A percentile compares a stretch with the other conserved stretches of the same genome.
Conservation (phyloP, 148 eudicot species). For the Chenopodium quinoa region DNA sequence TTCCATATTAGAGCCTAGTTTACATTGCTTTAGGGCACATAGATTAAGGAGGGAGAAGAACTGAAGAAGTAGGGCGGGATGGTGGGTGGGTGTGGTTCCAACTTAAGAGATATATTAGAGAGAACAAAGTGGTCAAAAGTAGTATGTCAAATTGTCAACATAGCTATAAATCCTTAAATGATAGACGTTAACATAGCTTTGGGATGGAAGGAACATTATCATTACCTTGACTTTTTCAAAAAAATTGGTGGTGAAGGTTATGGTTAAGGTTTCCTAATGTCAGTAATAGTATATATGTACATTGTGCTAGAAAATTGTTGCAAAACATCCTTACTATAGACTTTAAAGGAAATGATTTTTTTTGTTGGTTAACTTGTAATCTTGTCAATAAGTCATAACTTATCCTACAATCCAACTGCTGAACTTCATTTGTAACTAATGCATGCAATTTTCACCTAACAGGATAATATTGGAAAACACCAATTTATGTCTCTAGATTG, state of each 20-base stretch:
- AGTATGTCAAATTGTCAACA: background rate
- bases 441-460: conserved; percentile 22
- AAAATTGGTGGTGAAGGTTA: background rate
- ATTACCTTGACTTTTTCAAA: background rate
- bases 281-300: background rate
- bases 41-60: background rate
- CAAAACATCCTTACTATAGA: background rate
- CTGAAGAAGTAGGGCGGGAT: background rate
- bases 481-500: conserved; percentile 63
- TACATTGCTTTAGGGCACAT: background rate
- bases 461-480: conserved; percentile 59
- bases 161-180: background rate
- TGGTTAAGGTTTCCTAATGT: background rate
- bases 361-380: background rate
- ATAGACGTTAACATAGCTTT: background rate
- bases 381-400: background rate
- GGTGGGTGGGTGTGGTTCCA: background rate
- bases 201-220: background rate
- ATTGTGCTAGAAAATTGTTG: background rate
- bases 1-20: background rate
- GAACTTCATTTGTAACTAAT: background rate
- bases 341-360: background rate
- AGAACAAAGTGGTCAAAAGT: background rate
- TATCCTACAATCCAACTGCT: background rate
- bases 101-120: background rate